These are phyloP conservation scores for Taxawa tesnikishii DNA, from an alignment of 2,329 filamentous ascomycete species.

Conservation along the genomic window DNA sequence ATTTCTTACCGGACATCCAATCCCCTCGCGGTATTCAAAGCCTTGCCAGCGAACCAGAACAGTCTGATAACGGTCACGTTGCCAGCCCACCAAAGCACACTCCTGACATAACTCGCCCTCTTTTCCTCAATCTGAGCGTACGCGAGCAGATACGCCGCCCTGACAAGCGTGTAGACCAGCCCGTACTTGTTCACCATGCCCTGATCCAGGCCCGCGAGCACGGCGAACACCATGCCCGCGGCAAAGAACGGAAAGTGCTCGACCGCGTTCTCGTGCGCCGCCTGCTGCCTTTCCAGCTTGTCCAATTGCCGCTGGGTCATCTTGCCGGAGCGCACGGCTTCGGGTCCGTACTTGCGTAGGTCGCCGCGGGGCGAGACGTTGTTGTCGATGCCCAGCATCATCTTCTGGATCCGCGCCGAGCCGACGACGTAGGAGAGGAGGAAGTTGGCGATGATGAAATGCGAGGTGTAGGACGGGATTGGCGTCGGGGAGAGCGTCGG, in stretches of 20 bases:
- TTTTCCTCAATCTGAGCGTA: slow-evolving; percentile 29
- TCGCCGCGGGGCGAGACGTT: slow-evolving; percentile 35
- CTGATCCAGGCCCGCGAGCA: slow-evolving; percentile 24
- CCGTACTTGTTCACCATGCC: slow-evolving; percentile 25
- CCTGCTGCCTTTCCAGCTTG: slow-evolving; percentile 31
- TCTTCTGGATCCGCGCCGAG: slow-evolving; percentile 31
- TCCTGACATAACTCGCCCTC: slow-evolving; percentile 22
- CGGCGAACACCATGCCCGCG: slow-evolving; percentile 26
- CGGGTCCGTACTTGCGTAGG: slow-evolving; percentile 22
- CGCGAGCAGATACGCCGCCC: slow-evolving; percentile 26
- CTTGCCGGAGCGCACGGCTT: slow-evolving; percentile 25
- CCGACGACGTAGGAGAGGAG: slow-evolving; percentile 32
- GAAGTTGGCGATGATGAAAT: slow-evolving; percentile 28
- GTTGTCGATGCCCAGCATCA: slow-evolving; percentile 33
- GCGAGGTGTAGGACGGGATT: slow-evolving; percentile 14
- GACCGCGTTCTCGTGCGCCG: slow-evolving; percentile 35
- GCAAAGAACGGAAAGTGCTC: slow-evolving; percentile 29
- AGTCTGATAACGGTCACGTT: slow-evolving; percentile 29
- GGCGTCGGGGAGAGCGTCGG: slow-evolving; percentile 7
- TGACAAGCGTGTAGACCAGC: slow-evolving; percentile 27
- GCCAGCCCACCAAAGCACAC: slow-evolving; percentile 29
- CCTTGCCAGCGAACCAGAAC: slow-evolving; percentile 23
- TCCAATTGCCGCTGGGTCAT: slow-evolving; percentile 29
- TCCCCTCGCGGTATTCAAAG: too few relatives aligned
- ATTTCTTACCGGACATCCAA: too few relatives aligned